Evolutionary conservation across 2,329 filamentous ascomycete genomes (phyloP), one percentile per base, ranked within the genome.

Genomic region (Acephala macrosclerotiorum): DNA sequence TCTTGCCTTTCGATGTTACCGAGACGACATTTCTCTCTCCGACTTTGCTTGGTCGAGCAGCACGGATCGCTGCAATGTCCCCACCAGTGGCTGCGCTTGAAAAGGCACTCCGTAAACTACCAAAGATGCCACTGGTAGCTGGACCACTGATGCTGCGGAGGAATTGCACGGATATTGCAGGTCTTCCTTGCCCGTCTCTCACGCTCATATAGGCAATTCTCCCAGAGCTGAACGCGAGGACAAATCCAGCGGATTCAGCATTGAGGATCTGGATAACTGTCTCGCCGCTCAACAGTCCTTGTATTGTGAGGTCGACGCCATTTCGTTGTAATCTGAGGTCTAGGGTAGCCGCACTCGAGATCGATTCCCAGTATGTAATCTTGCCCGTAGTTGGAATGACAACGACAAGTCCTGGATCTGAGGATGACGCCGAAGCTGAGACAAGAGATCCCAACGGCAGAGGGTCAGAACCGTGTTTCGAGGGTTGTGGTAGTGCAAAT

Each of bases 361-460:
- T 92, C 45, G 93, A 96, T 77, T 98, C 96, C 94, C 96, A 98
- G 78, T 96, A 98, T 53, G 93, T 90, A 60, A 98, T 88, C 77
- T 90, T 94, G 60, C 96, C 96, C 58, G 85, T 94, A 20, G 87
- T 87, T 14, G 95, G 92, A 81, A 95, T 92, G 42, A 98, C 85
- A 42, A 97, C 87, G 33, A 99, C 88, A 42, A 99, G 84, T 2
- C 96, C 96, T 38, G 94, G 91, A 72, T 97, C 92, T 58, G 88
- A 87, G n/a, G 87, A 88, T 4, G 90, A 89, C 12, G 91, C 89
- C 5, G 92, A 91, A 58, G 91, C 90, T 0, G 92, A 90, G 7
- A 97, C 90, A 60, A 99, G 85, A 20, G 92, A 88, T 61, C 93
- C 96, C 45, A 97, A 84, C 1, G 96, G 95, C 6, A 97, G 82